phyloP scores from a whole-genome alignment of 169 alveolate genomes.

The Plasmodium adleri region DNA sequence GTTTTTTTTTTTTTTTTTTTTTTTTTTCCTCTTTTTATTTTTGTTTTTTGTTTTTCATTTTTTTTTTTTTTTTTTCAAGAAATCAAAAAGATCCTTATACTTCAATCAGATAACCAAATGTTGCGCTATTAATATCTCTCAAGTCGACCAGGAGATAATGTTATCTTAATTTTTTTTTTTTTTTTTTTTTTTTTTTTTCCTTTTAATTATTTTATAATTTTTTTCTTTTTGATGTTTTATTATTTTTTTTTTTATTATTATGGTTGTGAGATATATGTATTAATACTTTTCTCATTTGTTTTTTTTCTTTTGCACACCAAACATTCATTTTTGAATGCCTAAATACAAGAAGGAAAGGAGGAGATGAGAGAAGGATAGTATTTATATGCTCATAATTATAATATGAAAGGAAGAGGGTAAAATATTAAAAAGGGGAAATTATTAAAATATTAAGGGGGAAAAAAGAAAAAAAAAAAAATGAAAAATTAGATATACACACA shows the following conservation, averaged over 20 bases:
- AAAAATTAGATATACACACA: background rate
- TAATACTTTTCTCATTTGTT: too few species aligned
- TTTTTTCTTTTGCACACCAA: too few species aligned
- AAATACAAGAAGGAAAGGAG: too few species aligned
- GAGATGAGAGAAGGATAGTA: too few species aligned
- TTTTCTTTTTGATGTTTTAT: too few species aligned
- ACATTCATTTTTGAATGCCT: too few species aligned
- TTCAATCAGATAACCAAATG: constrained; percentile 62
- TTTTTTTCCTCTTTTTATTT: too few species aligned
- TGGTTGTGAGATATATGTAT: too few species aligned
- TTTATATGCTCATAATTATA: background rate
- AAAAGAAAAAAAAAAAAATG: background rate
- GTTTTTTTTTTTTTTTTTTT: too few species aligned
- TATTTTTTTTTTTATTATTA: too few species aligned
- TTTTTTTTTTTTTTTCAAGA: constrained; percentile 10
- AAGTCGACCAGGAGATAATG: constrained; percentile 69
- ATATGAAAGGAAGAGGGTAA: background rate
- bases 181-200: background rate
- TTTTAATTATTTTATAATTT: background rate
- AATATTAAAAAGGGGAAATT: too few species aligned
- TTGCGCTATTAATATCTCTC: constrained; percentile 73
- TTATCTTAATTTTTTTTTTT: constrained; percentile 6
- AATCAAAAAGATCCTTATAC: constrained; percentile 56
- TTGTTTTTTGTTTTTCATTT: background rate
- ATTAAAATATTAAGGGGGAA: background rate